These are phyloP conservation scores for Lachancea sp. DNA, from an alignment of 805 yeast species.

Conservation along the genomic window DNA sequence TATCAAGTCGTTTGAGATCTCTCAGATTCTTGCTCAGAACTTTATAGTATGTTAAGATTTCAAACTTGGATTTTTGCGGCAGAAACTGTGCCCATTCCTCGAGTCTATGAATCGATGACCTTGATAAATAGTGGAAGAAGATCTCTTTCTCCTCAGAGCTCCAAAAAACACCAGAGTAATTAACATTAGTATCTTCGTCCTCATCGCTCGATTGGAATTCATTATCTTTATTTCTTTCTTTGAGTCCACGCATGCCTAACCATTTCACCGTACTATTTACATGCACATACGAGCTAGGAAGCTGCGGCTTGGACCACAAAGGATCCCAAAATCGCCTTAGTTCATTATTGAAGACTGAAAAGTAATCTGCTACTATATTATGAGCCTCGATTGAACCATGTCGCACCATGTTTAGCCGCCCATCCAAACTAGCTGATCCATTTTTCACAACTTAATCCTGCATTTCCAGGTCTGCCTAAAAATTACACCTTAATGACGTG, in stretches of 20 bases:
- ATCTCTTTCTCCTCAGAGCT: conserved; percentile 24
- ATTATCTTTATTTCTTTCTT: conserved; percentile 11
- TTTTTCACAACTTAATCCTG: too few species aligned
- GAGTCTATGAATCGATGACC: conserved; percentile 30
- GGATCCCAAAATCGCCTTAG: conserved; percentile 17
- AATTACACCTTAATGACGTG: too few species aligned
- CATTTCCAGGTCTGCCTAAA: too few species aligned
- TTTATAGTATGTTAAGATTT: conserved; percentile 24
- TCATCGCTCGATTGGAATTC: conserved; percentile 6
- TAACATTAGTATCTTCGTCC: conserved; percentile 1
- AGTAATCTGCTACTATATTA: conserved; percentile 11
- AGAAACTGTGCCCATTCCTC: conserved; percentile 25
- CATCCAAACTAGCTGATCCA: background rate
- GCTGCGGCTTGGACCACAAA: conserved; percentile 12
- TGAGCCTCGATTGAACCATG: conserved; percentile 2
- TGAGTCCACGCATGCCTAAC: conserved; percentile 3
- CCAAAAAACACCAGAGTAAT: conserved; percentile 25
- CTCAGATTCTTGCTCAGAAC: conserved; percentile 19
- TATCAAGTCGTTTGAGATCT: conserved; percentile 12
- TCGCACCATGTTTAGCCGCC: conserved; percentile 6
- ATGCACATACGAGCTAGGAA: conserved; percentile 18
- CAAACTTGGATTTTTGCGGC: conserved; percentile 24
- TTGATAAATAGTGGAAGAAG: conserved; percentile 26
- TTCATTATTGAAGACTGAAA: conserved; percentile 18
- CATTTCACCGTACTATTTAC: conserved; percentile 15